phyloP scores from a whole-genome alignment of 2,329 filamentous ascomycete genomes.

The Diaporthe capsici region DNA sequence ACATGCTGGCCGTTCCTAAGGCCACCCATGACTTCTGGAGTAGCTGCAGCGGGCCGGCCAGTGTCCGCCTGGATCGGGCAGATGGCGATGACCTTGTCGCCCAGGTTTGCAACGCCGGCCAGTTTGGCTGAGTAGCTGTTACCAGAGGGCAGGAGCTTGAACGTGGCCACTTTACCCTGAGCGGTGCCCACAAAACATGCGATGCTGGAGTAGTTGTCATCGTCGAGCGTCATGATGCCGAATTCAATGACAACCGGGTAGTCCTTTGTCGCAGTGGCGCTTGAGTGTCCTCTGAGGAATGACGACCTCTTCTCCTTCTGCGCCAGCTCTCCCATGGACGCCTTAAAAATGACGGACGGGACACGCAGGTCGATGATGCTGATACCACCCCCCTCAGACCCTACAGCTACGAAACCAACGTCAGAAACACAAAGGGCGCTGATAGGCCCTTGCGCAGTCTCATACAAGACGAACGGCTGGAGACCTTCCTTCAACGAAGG shows the following conservation, averaged over 20 bases:
- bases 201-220: conserved; percentile 96
- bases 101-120: conserved; percentile 76
- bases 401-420: conserved; percentile 90
- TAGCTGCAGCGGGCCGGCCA: conserved; percentile 82
- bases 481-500: conserved; percentile 75
- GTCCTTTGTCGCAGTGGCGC: conserved; percentile 69
- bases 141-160: conserved; percentile 87
- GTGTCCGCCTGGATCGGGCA: conserved; percentile 84
- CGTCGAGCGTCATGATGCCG: conserved; percentile 91
- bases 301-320: conserved; percentile 84
- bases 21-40: conserved; percentile 80
- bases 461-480: conserved; percentile 83
- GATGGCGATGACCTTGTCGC: conserved; percentile 81
- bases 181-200: conserved; percentile 92
- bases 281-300: conserved; percentile 73
- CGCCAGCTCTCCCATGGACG: conserved; percentile 78
- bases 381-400: conserved; percentile 85
- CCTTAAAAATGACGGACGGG: conserved; percentile 85
- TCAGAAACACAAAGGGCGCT: conserved; percentile 88
- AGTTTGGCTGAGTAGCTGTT: conserved; percentile 80
- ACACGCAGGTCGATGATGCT: conserved; percentile 90
- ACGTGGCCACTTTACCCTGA: conserved; percentile 85
- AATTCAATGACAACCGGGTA: conserved; percentile 90
- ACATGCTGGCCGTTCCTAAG: conserved; percentile 82
- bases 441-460: conserved; percentile 86